Evolutionary conservation across 371 early-diverging fungal genomes (phyloP), one percentile per base, ranked within the genome.

Genomic region (Mucor lusitanicus): DNA sequence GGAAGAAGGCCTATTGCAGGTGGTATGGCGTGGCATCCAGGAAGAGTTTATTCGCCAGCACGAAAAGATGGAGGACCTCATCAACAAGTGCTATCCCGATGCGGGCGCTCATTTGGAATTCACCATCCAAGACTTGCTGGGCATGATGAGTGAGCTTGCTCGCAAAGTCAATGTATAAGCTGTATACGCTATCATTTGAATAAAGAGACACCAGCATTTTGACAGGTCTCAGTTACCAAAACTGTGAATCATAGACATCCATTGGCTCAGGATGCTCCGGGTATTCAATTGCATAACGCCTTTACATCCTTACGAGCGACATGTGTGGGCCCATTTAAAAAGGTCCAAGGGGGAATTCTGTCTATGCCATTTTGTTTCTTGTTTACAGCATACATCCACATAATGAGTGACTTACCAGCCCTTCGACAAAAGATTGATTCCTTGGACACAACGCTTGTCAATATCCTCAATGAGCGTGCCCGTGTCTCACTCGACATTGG

Each of bases 1-100:
- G 35, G 92, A 93, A 68, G 94, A 90, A 42, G 89, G 91, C 0
- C 74, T 98, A 27, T 68, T 94, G 5, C 93, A 92, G 68, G 92
- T 96, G 2, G 92, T 97, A 1, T 97, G 98, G 97, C 85, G 93
- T 55, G 91, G 91, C 11, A 94, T 97, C 44, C 93, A 95, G 63
- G 94, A 95, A 67, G 96, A 95, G 53, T 87, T 94, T 57, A 87
- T 93, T 57, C 87, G 87, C 28, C 91, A 92, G 74, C 88, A 94
- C 67, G 88, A 92, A 67, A 85, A 90, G 54, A 93, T 94, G 80
- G 92, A 91, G 64, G 85, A 87, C 30, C 69, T 95, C 57, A 92
- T 98, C 61, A 80, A 84, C 0, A 84, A 87, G 27, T 94, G 97
- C 63, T 98, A 97, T 74, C 94, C 94, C 6, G 95, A 95, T 71